Conservation (phyloP, 345 rosid genomes). For the Ceriops tagal region DNA sequence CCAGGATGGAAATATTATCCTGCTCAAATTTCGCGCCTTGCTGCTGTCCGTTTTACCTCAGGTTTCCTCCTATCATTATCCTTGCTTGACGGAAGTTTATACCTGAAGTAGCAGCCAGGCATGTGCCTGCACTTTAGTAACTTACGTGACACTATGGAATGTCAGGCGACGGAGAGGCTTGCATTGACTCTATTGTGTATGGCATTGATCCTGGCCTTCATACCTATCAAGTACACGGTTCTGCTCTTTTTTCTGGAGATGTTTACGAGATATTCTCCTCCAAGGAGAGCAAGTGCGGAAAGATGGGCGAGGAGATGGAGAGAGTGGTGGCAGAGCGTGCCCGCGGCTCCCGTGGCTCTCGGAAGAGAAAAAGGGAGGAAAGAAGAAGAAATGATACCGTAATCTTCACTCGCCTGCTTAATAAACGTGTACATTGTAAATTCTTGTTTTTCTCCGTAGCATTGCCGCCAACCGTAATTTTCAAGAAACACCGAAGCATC, state of each 20-base stretch:
- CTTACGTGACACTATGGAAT: neutral
- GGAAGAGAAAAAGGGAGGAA: conserved; percentile 60
- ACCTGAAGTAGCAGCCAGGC: neutral
- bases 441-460: neutral
- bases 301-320: conserved; percentile 72
- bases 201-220: conserved; percentile 45
- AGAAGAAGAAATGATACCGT: conserved; percentile 41
- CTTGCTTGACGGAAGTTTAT: neutral
- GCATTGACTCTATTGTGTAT: conserved; percentile 43
- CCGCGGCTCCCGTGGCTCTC: conserved; percentile 80
- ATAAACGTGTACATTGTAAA: conserved; percentile 1
- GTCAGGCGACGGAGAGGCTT: conserved; percentile 76
- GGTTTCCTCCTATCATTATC: conserved; percentile 32
- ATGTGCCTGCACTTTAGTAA: neutral
- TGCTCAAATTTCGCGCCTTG: conserved; percentile 82
- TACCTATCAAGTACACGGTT: conserved; percentile 60
- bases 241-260: conserved; percentile 53
- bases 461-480: neutral
- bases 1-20: conserved; percentile 78
- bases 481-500: neutral
- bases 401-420: conserved; percentile 1
- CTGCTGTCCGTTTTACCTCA: conserved; percentile 68
- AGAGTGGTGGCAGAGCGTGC: conserved; percentile 99
- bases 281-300: conserved; percentile 62
- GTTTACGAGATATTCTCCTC: conserved; percentile 79